Percentiles rank a stretch among this genome's conserved stretches.
Conservation (phyloP, 75 land plant genomes). For the Isoetes taiwanensis region DNA sequence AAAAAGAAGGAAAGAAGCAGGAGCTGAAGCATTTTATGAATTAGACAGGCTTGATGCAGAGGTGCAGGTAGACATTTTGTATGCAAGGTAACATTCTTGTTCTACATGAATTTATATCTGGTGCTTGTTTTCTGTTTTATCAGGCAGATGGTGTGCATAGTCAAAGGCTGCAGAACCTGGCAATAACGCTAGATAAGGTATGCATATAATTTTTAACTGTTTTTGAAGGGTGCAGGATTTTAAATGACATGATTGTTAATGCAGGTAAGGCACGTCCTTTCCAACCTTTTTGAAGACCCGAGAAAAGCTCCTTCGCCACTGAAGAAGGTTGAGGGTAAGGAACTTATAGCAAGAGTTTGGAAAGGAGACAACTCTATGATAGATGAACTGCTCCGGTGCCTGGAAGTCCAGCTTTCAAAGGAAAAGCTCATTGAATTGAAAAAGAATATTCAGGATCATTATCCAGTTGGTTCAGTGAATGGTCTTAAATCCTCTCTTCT, state of each 20-base stretch:
- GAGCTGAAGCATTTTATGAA: slow-evolving; percentile 35
- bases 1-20: slow-evolving; percentile 52
- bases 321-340: slow-evolving; percentile 47
- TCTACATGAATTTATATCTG: not conserved
- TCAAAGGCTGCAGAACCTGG: slow-evolving; percentile 85
- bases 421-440: slow-evolving; percentile 40
- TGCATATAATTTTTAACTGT: slow-evolving; percentile 2
- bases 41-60: slow-evolving; percentile 63
- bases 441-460: slow-evolving; percentile 54
- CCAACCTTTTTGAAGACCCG: slow-evolving; percentile 61
- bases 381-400: slow-evolving; percentile 61
- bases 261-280: slow-evolving; percentile 83
- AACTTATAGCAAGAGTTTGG: slow-evolving; percentile 50
- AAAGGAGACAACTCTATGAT: slow-evolving; percentile 78
- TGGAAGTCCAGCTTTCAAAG: slow-evolving; percentile 52
- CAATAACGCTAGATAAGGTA: slow-evolving; percentile 92
- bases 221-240: not conserved
- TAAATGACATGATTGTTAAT: not conserved
- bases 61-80: slow-evolving; percentile 40
- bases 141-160: slow-evolving; percentile 97
- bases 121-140: slow-evolving; percentile 3
- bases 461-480: slow-evolving; percentile 47
- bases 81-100: not conserved
- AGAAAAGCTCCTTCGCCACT: slow-evolving; percentile 83
- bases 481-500: slow-evolving; percentile 53